Conservation (phyloP, 208 protist genomes). For the Leishmania amazonensis region DNA sequence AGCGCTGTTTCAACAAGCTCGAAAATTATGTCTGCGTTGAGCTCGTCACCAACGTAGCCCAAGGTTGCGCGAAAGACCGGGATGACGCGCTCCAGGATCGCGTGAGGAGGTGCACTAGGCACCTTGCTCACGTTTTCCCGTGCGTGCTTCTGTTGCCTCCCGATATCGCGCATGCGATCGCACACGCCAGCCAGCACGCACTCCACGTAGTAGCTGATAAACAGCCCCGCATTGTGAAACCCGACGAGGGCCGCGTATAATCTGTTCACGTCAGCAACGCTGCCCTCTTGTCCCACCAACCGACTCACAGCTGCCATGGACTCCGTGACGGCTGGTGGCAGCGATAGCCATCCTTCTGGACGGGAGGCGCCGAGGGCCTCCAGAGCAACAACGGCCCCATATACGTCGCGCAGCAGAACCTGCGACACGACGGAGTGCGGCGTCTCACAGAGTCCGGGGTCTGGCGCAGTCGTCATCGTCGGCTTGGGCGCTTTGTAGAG, state of each 20-base stretch:
- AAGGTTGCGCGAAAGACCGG: conserved; percentile 53
- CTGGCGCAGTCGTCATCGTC: conserved; percentile 1
- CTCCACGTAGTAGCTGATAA: conserved; percentile 70
- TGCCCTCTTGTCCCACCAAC: conserved; percentile 51
- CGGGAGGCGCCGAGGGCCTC: conserved; percentile 47
- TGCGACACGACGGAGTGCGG: conserved; percentile 67
- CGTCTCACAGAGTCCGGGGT: conserved; percentile 60
- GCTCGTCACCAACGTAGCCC: conserved; percentile 80
- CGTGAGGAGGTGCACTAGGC: conserved; percentile 34
- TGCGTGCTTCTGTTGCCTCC: not conserved
- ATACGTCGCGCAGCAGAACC: conserved; percentile 44
- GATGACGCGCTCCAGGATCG: conserved; percentile 55
- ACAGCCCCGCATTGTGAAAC: conserved; percentile 80
- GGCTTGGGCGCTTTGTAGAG: conserved; percentile 33
- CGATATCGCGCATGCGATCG: conserved; percentile 52
- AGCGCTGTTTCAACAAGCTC: conserved; percentile 69
- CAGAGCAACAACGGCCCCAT: conserved; percentile 45
- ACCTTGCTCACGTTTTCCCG: not conserved
- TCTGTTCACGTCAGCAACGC: conserved; percentile 38
- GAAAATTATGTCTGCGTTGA: conserved; percentile 81
- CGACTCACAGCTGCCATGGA: conserved; percentile 49
- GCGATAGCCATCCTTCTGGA: conserved; percentile 68
- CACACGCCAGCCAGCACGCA: conserved; percentile 68
- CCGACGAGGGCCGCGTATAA: conserved; percentile 64
- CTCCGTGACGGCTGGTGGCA: conserved; percentile 46